Evolutionary conservation across 148 eudicot species (phyloP), one percentile per base, ranked within the genome.

Genomic region (Agrostemma githago): DNA sequence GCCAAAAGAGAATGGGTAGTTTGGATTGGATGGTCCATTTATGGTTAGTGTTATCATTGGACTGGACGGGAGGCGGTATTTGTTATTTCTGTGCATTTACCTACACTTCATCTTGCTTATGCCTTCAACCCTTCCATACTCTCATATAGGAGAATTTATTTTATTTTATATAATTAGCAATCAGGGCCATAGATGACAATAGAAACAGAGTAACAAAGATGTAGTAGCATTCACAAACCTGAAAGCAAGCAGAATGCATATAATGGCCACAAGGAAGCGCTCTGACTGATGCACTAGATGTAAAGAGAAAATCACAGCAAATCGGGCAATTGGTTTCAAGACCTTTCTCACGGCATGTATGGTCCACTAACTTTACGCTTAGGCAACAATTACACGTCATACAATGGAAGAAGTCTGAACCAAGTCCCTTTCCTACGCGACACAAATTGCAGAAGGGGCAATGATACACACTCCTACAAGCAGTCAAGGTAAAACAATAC

Each of bases 191-290:
- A 44, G 19, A 71, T 7, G 46, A 15, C 44, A 15, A 56, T 51
- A 41, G 39, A 44, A 51, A 57, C 73, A 26, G 5, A 59, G 3
- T 17, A 68, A 70, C n/a, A 69, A 41, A 65, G 65, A 53, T 12
- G 71, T 17, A 59, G 71, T 67, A 65, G n/a, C 34, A 68, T 16
- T 41, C 66, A 73, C 78, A 72, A 57, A 93, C 98, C 96, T 90
- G 98, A 78, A 93, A 93, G 84, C 98, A 93, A 78, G 98, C 91
- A 62, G 98, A 90, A 80, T 90, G 98, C 96, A 93, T 93, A 78
- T 75, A 93, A 89, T 93, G 98, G 51, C 98, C 98, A 79, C 98
- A 93, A 14, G 96, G 93, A 70, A 93, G 88, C 65, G 89, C 90
- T 83, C 96, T 84, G 68, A 93, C 92, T 41, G 89, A 81, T 71